phyloP scores from a whole-genome alignment of 805 yeast species.

The Cyberlindnera euphorbiae region DNA sequence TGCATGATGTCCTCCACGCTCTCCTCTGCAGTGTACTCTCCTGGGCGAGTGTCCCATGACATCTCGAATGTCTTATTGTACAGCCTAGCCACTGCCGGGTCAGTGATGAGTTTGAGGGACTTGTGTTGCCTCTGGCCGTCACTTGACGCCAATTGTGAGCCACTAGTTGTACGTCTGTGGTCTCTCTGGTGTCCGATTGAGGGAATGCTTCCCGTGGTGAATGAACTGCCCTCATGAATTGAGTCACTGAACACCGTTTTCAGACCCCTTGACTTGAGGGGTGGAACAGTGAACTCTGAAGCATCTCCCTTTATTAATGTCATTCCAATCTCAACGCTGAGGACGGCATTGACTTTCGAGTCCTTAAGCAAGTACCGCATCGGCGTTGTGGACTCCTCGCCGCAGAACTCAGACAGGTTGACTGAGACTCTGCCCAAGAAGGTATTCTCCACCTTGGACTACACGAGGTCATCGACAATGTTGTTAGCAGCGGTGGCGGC shows the following conservation, averaged over 20 bases:
- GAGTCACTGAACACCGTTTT: constrained; percentile 33
- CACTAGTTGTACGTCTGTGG: constrained; percentile 4
- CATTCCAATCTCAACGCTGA: constrained; percentile 54
- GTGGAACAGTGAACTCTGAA: constrained; percentile 36
- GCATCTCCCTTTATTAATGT: constrained; percentile 40
- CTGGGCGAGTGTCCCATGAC: constrained; percentile 55
- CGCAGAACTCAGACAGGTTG: constrained; percentile 68
- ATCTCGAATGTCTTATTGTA: constrained; percentile 52
- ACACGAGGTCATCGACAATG: constrained; percentile 7
- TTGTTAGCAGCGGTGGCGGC: constrained; percentile 3
- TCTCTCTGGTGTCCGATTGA: no score
- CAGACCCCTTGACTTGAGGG: constrained; percentile 44
- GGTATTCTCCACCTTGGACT: constrained; percentile 27
- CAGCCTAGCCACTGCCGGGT: constrained; percentile 46
- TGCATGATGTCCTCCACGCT: constrained; percentile 71
- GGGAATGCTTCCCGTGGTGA: constrained; percentile 4
- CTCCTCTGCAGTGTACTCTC: constrained; percentile 61
- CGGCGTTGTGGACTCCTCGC: constrained; percentile 39
- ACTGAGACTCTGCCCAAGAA: constrained; percentile 63
- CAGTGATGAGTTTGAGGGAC: constrained; percentile 27
- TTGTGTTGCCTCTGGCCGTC: constrained; percentile 14
- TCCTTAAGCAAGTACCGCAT: constrained; percentile 68
- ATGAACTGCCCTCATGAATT: constrained; percentile 12
- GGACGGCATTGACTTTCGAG: constrained; percentile 79
- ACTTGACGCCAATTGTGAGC: constrained; percentile 6